phyloP scores from a whole-genome alignment of 1,284 basidiomycete species.

The Wolfiporia cocos region DNA sequence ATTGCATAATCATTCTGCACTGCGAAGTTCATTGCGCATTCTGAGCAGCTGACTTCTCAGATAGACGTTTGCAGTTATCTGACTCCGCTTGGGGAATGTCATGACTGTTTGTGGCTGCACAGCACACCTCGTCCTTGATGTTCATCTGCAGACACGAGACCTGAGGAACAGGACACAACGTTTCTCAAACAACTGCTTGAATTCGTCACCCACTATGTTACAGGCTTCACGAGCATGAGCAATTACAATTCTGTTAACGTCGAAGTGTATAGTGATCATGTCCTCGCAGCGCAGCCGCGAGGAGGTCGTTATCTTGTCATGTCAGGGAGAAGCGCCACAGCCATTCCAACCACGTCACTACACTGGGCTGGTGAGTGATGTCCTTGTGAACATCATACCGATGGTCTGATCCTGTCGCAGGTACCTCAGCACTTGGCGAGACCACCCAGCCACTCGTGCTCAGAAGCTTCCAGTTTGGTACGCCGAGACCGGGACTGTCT shows the following conservation, averaged over 20 bases:
- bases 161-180: neutral
- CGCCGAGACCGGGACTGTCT: neutral
- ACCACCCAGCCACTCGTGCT: no score
- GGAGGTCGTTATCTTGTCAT: constrained; percentile 5
- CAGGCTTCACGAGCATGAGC: neutral
- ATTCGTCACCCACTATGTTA: neutral
- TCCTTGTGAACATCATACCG: neutral
- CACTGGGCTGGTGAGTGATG: neutral
- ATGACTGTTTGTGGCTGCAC: no score
- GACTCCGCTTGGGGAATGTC: no score
- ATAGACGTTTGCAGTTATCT: no score
- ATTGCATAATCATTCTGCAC: no score
- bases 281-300: constrained; percentile 4
- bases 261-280: neutral
- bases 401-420: neutral
- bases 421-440: no score
- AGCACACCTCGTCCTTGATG: no score
- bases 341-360: no score
- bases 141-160: no score
- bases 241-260: neutral
- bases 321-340: no score
- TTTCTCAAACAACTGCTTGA: neutral
- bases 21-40: no score
- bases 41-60: no score
- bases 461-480: neutral